Base-by-base conservation (phyloP, 2,329 filamentous ascomycete species). In the Diaporthe humulicola region DNA sequence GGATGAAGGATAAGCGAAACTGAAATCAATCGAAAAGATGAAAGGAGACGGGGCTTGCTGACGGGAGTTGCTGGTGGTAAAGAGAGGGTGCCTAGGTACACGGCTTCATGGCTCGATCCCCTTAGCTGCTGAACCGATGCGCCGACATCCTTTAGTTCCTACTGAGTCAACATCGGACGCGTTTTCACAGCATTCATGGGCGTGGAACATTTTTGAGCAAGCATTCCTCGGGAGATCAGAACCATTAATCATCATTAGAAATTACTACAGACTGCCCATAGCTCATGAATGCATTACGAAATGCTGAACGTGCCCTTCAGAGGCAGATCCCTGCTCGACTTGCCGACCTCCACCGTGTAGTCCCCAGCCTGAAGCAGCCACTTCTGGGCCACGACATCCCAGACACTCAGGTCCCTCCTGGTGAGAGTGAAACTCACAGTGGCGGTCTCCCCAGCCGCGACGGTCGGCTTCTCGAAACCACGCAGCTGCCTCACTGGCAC, bases 401-500 rank as follows among this genome's bases (percentile, higher is more conserved):
- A 94, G 40, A 90, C 85, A 81, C 91, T 93, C 66, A 94, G 79
- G 79, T 94, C 92, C 75, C 91, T 87, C 57, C 92, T 86, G n/a
- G 87, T 93, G 52, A 94, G 80, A 33, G 84, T 80, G 74, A 94
- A 89, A 0, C 78, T 81, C 0, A 92, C 83, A 0, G 83, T 86
- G 17, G 83, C 81, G 25, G 82, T 85, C 73, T 86, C 81, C 0
- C 87, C 86, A 0, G 86, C 84, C 17, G 85, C 82, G 56, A 93
- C 76, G 22, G 83, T 84, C 0, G 87, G 84, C 84, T 94, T 94
- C 71, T 90, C 89, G 75, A 94, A 94, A 4, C 92, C 92, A 8
- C 92, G 86, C 22, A 94, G 85, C 81, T 93, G 91, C 57, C 87
- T 84, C 1, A 86, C 84, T 4, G 86, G 82, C 0, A 92, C 92